phyloP scores from a whole-genome alignment of 2,329 filamentous ascomycete species.

The Claviceps humidiphila region DNA sequence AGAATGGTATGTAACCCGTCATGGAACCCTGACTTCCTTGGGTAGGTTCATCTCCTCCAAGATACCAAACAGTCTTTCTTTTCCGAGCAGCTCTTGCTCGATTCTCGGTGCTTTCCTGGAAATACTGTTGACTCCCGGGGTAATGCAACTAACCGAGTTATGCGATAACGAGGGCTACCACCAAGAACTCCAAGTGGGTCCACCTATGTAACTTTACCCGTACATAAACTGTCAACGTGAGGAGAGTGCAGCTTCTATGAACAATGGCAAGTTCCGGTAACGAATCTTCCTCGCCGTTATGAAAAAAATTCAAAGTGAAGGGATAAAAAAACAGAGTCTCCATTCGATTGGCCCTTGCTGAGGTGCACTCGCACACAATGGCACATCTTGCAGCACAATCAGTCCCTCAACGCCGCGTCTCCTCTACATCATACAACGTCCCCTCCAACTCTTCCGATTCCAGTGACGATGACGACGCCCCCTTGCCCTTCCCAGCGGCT shows the following conservation, averaged over 20 bases:
- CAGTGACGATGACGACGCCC: conserved; percentile 37
- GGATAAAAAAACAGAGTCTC: not conserved
- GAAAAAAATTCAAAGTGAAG: not conserved
- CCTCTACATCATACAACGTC: conserved; percentile 6
- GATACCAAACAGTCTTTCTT: too few species aligned
- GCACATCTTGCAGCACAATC: not conserved
- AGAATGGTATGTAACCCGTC: too few species aligned
- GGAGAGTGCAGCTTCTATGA: too few species aligned
- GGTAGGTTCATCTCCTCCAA: too few species aligned
- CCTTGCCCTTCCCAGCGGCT: conserved; percentile 77
- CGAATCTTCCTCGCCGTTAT: not conserved
- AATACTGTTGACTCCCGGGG: not conserved
- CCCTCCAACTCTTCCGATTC: conserved; percentile 12
- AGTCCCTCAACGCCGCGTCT: conserved; percentile 7
- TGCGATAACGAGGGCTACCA: conserved; percentile 4
- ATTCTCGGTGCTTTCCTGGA: not conserved
- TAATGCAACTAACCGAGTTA: conserved; percentile 12
- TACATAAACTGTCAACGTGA: too few species aligned
- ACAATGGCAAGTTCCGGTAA: too few species aligned
- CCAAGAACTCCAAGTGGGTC: not conserved
- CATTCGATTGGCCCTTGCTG: not conserved
- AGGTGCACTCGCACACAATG: not conserved
- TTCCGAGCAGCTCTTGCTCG: not conserved
- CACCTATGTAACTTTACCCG: too few species aligned
- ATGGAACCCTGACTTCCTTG: too few species aligned